Conservation (phyloP, 2,329 filamentous ascomycete species). For the Huntiella savannae region DNA sequence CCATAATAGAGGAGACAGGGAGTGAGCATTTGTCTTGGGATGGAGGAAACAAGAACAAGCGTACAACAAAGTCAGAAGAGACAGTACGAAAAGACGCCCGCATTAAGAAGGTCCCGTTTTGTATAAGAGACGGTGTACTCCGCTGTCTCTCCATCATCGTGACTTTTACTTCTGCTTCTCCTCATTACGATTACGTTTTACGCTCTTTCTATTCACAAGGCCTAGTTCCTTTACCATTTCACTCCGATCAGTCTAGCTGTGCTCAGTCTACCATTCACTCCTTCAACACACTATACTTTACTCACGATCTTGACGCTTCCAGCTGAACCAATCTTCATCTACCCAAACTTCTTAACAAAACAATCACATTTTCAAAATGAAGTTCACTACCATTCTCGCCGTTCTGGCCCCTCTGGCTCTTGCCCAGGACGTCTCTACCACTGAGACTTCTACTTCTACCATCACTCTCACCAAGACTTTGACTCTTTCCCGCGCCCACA, state of each 20-base stretch:
- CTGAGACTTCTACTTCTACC: conserved; percentile 31
- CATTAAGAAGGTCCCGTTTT: background rate
- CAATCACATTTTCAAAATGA: conserved; percentile 17
- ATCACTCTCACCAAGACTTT: conserved; percentile 31
- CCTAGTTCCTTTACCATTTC: background rate
- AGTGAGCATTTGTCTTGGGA: too few relatives aligned
- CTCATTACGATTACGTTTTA: background rate
- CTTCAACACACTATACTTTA: background rate
- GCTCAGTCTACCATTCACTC: background rate
- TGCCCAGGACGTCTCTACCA: conserved; percentile 21
- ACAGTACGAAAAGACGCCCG: too few relatives aligned
- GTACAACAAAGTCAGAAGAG: too few relatives aligned
- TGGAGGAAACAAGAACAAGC: too few relatives aligned
- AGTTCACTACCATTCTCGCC: conserved; percentile 25
- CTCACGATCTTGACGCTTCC: background rate
- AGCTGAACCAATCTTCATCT: background rate
- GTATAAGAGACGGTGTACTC: background rate
- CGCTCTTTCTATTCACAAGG: background rate
- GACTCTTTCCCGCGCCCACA: conserved; percentile 28
- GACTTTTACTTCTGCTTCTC: background rate
- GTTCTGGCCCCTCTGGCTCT: conserved; percentile 35
- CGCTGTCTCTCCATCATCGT: background rate
- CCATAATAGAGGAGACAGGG: too few relatives aligned
- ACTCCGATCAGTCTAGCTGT: background rate
- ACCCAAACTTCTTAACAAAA: background rate